Evolutionary conservation across 2,329 filamentous ascomycete species (phyloP).

Genomic region (Cephalotrichum gorgonifer): DNA sequence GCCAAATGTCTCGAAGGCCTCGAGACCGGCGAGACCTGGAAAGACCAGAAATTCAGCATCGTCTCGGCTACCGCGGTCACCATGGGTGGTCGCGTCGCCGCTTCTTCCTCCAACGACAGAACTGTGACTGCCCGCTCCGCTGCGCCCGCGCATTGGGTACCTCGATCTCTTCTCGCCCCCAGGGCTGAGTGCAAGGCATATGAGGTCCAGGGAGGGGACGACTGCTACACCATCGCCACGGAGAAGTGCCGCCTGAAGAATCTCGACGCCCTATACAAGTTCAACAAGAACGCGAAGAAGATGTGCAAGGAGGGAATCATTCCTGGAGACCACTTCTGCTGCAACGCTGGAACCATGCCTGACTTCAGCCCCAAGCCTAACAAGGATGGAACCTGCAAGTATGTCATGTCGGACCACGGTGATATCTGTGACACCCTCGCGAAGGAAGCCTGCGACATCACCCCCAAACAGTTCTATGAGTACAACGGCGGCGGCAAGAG

Average conservation of each 20-base stretch:
- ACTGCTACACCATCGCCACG: neutral
- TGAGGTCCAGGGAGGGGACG: neutral
- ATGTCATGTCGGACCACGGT: constrained; percentile 18
- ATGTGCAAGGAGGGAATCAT: neutral
- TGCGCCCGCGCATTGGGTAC: too few relatives aligned
- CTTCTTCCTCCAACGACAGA: neutral
- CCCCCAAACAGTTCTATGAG: neutral
- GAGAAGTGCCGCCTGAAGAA: neutral
- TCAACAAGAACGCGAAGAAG: neutral
- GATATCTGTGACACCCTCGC: constrained; percentile 26
- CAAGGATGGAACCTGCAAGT: constrained; percentile 22
- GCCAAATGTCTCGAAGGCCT: neutral
- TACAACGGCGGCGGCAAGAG: constrained; percentile 6
- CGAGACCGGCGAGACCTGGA: neutral
- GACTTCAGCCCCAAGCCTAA: constrained; percentile 10
- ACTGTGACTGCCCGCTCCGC: neutral
- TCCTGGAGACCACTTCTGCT: constrained; percentile 23
- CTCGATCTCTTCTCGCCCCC: neutral
- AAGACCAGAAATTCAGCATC: neutral
- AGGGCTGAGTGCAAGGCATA: neutral
- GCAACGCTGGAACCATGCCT: constrained; percentile 16
- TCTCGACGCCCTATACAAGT: neutral
- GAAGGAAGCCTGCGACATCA: constrained; percentile 3
- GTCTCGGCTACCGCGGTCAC: neutral
- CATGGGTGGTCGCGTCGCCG: neutral